These are phyloP conservation scores for Protomyces macrosporus DNA, from an alignment of 1,139 yeast species.

Conservation along the genomic window DNA sequence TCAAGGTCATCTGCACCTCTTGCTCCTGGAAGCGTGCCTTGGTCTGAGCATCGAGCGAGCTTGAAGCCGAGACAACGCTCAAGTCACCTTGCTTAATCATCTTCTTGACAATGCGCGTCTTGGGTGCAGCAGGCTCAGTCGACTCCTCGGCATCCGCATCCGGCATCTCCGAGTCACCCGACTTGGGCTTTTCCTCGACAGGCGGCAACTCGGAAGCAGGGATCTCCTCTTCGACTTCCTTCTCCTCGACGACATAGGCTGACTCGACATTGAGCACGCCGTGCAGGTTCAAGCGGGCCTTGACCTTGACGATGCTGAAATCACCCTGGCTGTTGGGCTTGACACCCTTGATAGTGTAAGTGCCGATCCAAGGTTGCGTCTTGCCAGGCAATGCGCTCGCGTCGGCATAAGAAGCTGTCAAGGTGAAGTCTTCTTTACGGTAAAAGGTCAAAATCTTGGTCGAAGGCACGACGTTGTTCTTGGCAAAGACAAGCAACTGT, in stretches of 20 bases:
- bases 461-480: slow-evolving; percentile 86
- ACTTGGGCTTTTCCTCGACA: slow-evolving; percentile 48
- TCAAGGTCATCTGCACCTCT: slow-evolving; percentile 78
- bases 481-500: slow-evolving; percentile 94
- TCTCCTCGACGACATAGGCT: slow-evolving; percentile 92
- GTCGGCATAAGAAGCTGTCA: slow-evolving; percentile 81
- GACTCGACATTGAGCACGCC: slow-evolving; percentile 92
- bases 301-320: slow-evolving; percentile 80
- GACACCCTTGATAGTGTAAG: slow-evolving; percentile 85
- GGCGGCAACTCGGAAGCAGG: slow-evolving; percentile 33
- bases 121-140: slow-evolving; percentile 33
- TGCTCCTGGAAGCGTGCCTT: slow-evolving; percentile 65
- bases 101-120: slow-evolving; percentile 86
- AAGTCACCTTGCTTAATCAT: slow-evolving; percentile 87
- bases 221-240: slow-evolving; percentile 68
- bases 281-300: slow-evolving; percentile 94
- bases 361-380: slow-evolving; percentile 60
- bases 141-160: slow-evolving; percentile 55
- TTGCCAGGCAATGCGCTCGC: slow-evolving; percentile 68
- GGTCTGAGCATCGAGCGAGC: slow-evolving; percentile 56
- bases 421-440: slow-evolving; percentile 83
- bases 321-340: slow-evolving; percentile 69
- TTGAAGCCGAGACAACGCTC: slow-evolving; percentile 53
- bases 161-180: slow-evolving; percentile 42
- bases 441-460: slow-evolving; percentile 91